Percentiles rank a stretch among this genome's conserved stretches.
These are phyloP conservation scores for Mortierella claussenii DNA, from an alignment of 192 early-diverging fungal genomes.

Conservation along the genomic window DNA sequence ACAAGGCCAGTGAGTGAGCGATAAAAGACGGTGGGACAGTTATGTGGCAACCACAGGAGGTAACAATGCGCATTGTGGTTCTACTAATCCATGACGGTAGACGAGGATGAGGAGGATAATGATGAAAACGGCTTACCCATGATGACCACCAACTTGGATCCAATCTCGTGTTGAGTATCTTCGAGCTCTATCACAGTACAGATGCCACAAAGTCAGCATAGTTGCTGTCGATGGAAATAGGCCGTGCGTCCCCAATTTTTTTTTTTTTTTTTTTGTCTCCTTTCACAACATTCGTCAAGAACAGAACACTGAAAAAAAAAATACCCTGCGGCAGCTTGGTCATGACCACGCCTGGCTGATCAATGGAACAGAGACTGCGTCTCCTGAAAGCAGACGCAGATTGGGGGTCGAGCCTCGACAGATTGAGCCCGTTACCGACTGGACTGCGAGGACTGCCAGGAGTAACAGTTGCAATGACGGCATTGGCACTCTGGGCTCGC, in stretches of 20 bases:
- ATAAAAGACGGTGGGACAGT: no score
- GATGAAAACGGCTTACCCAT: constrained; percentile 71
- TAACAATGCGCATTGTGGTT: no score
- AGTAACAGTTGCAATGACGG: constrained; percentile 2
- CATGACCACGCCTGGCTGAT: constrained; percentile 64
- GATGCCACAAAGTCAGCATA: no score
- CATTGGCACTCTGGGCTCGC: neutral
- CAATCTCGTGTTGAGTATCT: constrained; percentile 74
- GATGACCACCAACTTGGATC: constrained; percentile 91
- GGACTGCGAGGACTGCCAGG: neutral
- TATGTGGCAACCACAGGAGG: no score
- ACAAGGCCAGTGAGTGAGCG: neutral
- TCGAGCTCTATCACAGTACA: constrained; percentile 31
- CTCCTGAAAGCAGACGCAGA: constrained; percentile 24
- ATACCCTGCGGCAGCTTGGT: constrained; percentile 58
- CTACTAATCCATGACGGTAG: no score
- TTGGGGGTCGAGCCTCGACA: constrained; percentile 2
- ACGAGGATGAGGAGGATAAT: neutral
- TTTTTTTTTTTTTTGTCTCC: constrained; percentile 7
- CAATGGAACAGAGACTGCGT: constrained; percentile 50
- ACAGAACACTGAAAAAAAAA: neutral
- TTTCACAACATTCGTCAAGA: neutral
- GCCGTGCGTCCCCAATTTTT: constrained; percentile 5
- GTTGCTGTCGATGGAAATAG: neutral
- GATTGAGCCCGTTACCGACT: constrained; percentile 9